phyloP scores from a whole-genome alignment of 2,329 filamentous ascomycete species.

The Fusarium duplospermum region DNA sequence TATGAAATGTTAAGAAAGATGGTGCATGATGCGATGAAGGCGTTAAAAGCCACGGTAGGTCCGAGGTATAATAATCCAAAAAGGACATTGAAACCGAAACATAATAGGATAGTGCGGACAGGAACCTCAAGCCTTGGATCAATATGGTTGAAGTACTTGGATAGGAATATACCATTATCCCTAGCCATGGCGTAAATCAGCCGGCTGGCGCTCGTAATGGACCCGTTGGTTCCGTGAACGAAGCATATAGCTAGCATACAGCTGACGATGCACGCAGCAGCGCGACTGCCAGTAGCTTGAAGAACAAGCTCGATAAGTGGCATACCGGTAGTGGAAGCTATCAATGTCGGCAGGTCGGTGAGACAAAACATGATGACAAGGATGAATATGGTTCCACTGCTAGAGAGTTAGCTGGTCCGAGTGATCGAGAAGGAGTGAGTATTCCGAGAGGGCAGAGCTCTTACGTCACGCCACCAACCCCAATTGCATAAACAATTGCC shows the following conservation, averaged over 20 bases:
- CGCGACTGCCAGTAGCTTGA: constrained; percentile 54
- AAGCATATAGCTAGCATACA: constrained; percentile 57
- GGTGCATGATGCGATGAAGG: constrained; percentile 58
- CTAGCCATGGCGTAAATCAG: constrained; percentile 60
- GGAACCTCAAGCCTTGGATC: constrained; percentile 55
- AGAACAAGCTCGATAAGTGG: constrained; percentile 59
- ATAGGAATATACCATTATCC: constrained; percentile 48
- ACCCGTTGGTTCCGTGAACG: constrained; percentile 58
- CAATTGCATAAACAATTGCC: constrained; percentile 54
- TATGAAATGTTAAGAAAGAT: constrained; percentile 61
- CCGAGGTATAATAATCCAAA: constrained; percentile 59
- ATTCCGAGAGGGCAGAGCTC: constrained; percentile 16
- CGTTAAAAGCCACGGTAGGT: constrained; percentile 55
- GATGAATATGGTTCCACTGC: constrained; percentile 52
- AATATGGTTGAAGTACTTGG: constrained; percentile 48
- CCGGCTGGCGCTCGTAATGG: constrained; percentile 57
- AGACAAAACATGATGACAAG: constrained; percentile 57
- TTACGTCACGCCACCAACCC: constrained; percentile 56
- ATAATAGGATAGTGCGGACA: constrained; percentile 53
- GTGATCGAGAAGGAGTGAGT: too few species aligned
- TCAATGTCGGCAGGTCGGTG: constrained; percentile 50
- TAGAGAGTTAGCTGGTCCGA: neutral
- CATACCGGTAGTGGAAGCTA: constrained; percentile 54
- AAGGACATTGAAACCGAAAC: constrained; percentile 56
- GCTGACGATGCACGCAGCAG: constrained; percentile 54